phyloP scores from a whole-genome alignment of 2,329 filamentous ascomycete genomes.

The Pseudocercospora macadamiae region DNA sequence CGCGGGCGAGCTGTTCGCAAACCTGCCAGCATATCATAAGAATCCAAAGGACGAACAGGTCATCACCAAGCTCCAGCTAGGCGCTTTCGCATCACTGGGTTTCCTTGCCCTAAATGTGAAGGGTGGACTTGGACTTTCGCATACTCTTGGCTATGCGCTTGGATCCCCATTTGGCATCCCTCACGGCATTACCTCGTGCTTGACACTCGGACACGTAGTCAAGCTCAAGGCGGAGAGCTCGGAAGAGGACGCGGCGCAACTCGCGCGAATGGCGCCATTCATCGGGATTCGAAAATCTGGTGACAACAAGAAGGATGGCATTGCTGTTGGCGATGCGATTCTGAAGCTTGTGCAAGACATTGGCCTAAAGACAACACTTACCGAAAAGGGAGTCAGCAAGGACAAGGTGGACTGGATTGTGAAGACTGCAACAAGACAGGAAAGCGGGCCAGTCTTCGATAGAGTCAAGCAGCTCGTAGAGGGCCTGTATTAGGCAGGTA shows the following conservation, averaged over 20 bases:
- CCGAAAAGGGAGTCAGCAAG: constrained; percentile 48
- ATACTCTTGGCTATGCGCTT: constrained; percentile 52
- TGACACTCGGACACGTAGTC: constrained; percentile 59
- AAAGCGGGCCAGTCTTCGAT: constrained; percentile 48
- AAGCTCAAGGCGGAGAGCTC: constrained; percentile 54
- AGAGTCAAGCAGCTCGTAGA: constrained; percentile 49
- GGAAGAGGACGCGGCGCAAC: constrained; percentile 48
- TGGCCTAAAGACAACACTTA: constrained; percentile 50
- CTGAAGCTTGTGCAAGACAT: constrained; percentile 48
- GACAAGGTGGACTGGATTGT: constrained; percentile 48
- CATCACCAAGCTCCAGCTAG: constrained; percentile 57
- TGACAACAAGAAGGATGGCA: constrained; percentile 47
- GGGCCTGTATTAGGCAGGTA: constrained; percentile 43
- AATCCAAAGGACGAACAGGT: constrained; percentile 50
- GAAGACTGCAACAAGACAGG: constrained; percentile 48
- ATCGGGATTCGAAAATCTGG: constrained; percentile 45
- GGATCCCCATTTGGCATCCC: constrained; percentile 60
- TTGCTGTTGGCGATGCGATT: constrained; percentile 50
- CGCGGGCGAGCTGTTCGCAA: constrained; percentile 51
- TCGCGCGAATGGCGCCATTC: constrained; percentile 50
- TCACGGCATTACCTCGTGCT: constrained; percentile 59
- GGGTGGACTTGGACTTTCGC: constrained; percentile 53
- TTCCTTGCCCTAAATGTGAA: constrained; percentile 56
- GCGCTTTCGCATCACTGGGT: constrained; percentile 54
- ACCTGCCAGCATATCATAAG: constrained; percentile 52